Percentiles rank a stretch among this genome's conserved stretches.
phyloP scores from a whole-genome alignment of 352 stramenopile species.

The Achlya hypogyna region DNA sequence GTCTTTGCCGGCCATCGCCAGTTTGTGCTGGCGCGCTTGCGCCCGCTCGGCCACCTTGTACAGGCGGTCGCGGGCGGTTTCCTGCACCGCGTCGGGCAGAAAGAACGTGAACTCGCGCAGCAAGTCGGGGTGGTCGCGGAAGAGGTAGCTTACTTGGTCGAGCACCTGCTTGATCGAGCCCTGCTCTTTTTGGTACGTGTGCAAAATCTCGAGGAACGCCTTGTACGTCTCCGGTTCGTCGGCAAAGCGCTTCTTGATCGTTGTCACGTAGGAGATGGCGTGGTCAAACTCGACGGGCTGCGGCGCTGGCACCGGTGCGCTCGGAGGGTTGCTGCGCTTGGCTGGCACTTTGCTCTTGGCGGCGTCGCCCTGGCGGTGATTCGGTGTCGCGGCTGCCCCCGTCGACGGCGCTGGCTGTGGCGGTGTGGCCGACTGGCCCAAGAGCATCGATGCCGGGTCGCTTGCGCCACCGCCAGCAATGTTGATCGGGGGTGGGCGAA shows the following conservation, averaged over 20 bases:
- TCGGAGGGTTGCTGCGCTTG: not conserved
- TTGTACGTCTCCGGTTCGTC: conserved; percentile 98
- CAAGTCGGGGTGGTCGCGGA: conserved; percentile 98
- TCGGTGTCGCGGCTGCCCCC: not conserved
- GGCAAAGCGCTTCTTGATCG: conserved; percentile 98
- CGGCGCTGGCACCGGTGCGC: conserved; percentile 26
- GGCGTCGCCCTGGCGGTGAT: not conserved
- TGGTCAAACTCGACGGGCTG: conserved; percentile 98
- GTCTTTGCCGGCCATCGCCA: conserved; percentile 27
- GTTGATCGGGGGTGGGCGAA: not conserved
- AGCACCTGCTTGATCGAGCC: conserved; percentile 95
- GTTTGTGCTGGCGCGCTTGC: conserved; percentile 76
- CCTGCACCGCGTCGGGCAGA: conserved; percentile 97
- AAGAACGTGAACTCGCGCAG: conserved; percentile 99
- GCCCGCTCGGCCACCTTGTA: conserved; percentile 92
- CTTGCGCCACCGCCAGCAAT: not conserved
- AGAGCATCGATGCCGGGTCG: not conserved
- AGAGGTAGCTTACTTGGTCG: conserved; percentile 97
- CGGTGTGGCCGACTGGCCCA: not conserved
- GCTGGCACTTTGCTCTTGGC: conserved; percentile 14
- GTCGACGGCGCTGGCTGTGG: conserved; percentile 25
- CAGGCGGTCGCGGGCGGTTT: conserved; percentile 93
- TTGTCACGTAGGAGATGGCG: conserved; percentile 98
- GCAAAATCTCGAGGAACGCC: conserved; percentile 98
- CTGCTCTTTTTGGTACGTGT: conserved; percentile 99